These are phyloP conservation scores for Pythium utonaiense DNA, from an alignment of 352 stramenopile genomes.

Conservation along the genomic window DNA sequence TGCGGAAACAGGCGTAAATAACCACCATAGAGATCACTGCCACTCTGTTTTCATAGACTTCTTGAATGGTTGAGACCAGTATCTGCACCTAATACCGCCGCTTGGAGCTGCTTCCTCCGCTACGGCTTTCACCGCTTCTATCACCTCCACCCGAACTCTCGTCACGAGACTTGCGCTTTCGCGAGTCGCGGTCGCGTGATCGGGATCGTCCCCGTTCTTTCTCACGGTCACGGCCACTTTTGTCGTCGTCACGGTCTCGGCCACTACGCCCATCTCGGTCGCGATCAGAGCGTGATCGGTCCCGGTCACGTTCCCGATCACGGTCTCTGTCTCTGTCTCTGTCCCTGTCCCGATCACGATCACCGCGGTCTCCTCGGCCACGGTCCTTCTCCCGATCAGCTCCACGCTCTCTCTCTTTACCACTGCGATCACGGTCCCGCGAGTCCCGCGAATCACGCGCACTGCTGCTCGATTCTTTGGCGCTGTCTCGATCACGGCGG, in stretches of 20 bases:
- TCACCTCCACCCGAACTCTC: conserved; percentile 31
- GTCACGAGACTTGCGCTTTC: conserved; percentile 60
- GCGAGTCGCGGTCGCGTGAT: conserved; percentile 61
- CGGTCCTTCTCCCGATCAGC: conserved; percentile 24
- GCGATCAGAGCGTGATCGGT: conserved; percentile 22
- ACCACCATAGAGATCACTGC: background rate
- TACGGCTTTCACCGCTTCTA: conserved; percentile 10
- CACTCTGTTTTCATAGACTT: background rate
- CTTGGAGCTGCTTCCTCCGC: conserved; percentile 32
- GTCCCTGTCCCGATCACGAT: conserved; percentile 27
- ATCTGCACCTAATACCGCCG: conserved; percentile 39
- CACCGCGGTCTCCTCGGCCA: conserved; percentile 28
- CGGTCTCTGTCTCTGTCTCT: conserved; percentile 25
- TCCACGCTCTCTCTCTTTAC: conserved; percentile 26
- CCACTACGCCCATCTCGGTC: conserved; percentile 25
- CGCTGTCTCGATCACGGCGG: conserved; percentile 31
- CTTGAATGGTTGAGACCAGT: background rate
- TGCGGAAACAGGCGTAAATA: conserved; percentile 66
- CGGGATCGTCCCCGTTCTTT: conserved; percentile 36
- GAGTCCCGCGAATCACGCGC: conserved; percentile 34
- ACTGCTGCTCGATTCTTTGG: background rate
- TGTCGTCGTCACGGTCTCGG: conserved; percentile 28
- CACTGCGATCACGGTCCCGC: conserved; percentile 36
- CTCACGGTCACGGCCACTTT: conserved; percentile 28
- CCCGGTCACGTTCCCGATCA: conserved; percentile 28